These are phyloP conservation scores for Apiospora arundinis DNA, from an alignment of 2,329 filamentous ascomycete genomes.

Conservation along the genomic window DNA sequence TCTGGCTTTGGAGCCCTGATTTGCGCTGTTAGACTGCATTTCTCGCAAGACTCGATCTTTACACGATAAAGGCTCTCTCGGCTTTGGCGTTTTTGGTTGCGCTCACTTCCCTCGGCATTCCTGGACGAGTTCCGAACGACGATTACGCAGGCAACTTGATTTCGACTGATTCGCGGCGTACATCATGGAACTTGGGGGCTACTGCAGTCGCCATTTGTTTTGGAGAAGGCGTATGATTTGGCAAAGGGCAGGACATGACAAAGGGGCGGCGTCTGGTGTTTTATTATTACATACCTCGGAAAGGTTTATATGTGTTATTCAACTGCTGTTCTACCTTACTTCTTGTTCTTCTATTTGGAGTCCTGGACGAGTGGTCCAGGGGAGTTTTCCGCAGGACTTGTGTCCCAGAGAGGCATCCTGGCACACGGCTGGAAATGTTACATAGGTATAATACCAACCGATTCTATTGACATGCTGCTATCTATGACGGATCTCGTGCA, in stretches of 20 bases:
- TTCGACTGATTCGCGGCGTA: conserved; percentile 8
- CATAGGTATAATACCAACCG: conserved; percentile 3
- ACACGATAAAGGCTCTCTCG: conserved; percentile 15
- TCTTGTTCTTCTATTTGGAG: conserved; percentile 14
- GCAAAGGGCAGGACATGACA: conserved; percentile 3
- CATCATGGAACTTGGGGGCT: conserved; percentile 4
- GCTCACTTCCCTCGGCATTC: conserved; percentile 7
- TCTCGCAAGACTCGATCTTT: conserved; percentile 18
- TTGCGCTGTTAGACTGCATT: conserved; percentile 16
- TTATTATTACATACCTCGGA: conserved; percentile 7
- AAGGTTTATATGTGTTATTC: conserved; percentile 11
- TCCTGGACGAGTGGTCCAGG: background rate
- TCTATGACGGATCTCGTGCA: background rate
- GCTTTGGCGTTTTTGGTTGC: conserved; percentile 19
- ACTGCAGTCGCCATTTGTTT: conserved; percentile 1
- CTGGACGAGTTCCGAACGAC: conserved; percentile 10
- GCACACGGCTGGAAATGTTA: conserved; percentile 5
- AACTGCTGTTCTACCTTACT: conserved; percentile 10
- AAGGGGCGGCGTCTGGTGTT: conserved; percentile 8
- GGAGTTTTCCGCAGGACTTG: background rate
- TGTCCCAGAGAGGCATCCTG: background rate
- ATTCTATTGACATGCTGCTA: background rate
- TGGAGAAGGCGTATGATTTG: conserved; percentile 10
- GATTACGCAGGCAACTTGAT: conserved; percentile 11
- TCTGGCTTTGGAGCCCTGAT: conserved; percentile 14